Conservation (phyloP, 2,329 filamentous ascomycete genomes). For the Aspergillus fijiensis region DNA sequence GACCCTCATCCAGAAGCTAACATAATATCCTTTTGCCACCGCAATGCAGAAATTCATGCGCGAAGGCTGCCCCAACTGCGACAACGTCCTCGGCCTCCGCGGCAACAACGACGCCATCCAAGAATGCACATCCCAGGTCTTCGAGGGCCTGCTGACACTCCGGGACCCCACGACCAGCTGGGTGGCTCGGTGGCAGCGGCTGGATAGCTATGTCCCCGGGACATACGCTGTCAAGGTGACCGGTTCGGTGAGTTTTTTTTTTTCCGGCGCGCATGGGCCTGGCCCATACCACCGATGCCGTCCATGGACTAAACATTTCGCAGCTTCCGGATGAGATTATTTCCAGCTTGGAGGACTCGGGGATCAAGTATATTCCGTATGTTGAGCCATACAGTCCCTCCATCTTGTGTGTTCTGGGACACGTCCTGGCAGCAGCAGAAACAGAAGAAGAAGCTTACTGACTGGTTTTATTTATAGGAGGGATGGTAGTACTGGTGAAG, state of each 20-base stretch:
- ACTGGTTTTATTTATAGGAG: constrained; percentile 29
- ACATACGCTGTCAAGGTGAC: constrained; percentile 95
- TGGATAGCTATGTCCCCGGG: constrained; percentile 83
- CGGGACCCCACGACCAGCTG: constrained; percentile 81
- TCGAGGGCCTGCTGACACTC: constrained; percentile 86
- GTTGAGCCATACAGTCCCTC: constrained; percentile 21
- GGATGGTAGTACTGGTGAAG: constrained; percentile 49
- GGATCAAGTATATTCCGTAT: constrained; percentile 61
- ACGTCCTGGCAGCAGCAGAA: background rate
- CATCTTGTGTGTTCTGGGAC: background rate
- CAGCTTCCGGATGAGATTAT: constrained; percentile 59
- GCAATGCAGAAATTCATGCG: constrained; percentile 71
- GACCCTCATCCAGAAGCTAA: background rate
- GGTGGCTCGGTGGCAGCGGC: constrained; percentile 94
- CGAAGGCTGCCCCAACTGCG: constrained; percentile 94
- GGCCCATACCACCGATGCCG: too few species aligned
- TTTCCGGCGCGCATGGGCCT: too few species aligned
- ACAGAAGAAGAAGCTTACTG: constrained; percentile 4
- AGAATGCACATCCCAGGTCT: constrained; percentile 93
- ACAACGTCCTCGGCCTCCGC: constrained; percentile 81
- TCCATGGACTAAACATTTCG: too few species aligned
- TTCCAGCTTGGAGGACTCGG: constrained; percentile 56
- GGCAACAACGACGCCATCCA: constrained; percentile 77
- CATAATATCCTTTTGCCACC: background rate
- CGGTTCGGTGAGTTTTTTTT: constrained; percentile 62